Evolutionary conservation across 306 rosid species (phyloP), one percentile per base, ranked within the genome.

Genomic region (Ormosia emarginata): DNA sequence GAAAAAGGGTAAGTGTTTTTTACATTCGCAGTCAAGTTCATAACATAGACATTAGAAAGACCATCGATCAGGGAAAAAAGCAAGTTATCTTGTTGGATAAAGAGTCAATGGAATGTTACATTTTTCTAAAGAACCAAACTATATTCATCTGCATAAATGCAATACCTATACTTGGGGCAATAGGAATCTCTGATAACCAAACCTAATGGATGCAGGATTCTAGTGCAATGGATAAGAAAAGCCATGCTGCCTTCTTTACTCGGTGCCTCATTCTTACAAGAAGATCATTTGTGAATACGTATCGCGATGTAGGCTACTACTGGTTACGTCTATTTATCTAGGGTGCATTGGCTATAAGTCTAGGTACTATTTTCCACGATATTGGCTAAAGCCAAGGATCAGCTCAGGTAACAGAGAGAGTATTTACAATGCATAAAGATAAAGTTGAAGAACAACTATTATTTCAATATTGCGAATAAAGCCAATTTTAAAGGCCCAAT

Each of bases 211-310:
- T 64, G 73, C 81, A 77, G 73, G 7, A 47, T 53, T 73, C 33
- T 29, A 79, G 80, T 69, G 73, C 30, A 29, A 37, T 56, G 83
- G 67, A 66, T 64, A 74, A 55, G 56, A 86, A 76, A 82, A 55
- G 47, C 12, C 90, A 64, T 9, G 90, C 90, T 24, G 36, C 81
- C 15, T 90, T 90, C 83, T 41, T 86, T 24, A 82, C 71, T 33
- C 90, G 88, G 13, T 81, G 87, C 70, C 4, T 40, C 3, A 80
- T 88, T 47, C 90, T 90, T 9, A 84, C 87, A 17, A 79, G 78
- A 69, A 90, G 93, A 75, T 90, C 91, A n/a, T 86, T 76, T 24
- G 15, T 84, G 71, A 88, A 90, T 15, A 90, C 88, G 93, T 37
- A 63, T 29, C 84, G 90, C 3, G 91, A 90, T 59, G 9, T 67